phyloP scores from a whole-genome alignment of 2,329 filamentous ascomycete genomes.

The Fusarium xyrophilum region DNA sequence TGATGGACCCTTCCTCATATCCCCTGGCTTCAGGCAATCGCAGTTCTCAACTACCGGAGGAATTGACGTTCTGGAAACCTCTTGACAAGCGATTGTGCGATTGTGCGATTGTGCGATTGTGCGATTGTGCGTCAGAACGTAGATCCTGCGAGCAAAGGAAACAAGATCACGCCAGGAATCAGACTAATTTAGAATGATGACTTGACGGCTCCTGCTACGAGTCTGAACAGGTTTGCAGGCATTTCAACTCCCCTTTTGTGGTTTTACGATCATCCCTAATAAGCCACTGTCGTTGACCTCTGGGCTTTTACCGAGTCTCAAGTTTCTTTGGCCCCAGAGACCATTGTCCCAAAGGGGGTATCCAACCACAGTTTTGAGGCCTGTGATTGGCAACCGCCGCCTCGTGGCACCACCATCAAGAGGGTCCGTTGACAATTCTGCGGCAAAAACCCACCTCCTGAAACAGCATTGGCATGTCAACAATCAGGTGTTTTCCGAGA shows the following conservation, averaged over 20 bases:
- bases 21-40: conserved; percentile 31
- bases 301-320: conserved; percentile 19
- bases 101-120: too few species aligned
- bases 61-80: not conserved
- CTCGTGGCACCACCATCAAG: conserved; percentile 18
- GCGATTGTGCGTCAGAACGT: conserved; percentile 9
- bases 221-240: conserved; percentile 3
- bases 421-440: conserved; percentile 30
- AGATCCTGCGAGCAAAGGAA: conserved; percentile 19
- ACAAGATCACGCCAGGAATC: conserved; percentile 34
- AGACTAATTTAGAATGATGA: conserved; percentile 19
- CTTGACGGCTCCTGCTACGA: conserved; percentile 21
- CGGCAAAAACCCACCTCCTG: conserved; percentile 40
- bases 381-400: conserved; percentile 39
- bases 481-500: conserved; percentile 41
- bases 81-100: not conserved
- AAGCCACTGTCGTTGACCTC: conserved; percentile 25
- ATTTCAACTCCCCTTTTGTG: conserved; percentile 21
- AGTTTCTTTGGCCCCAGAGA: conserved; percentile 33
- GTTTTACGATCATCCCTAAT: conserved; percentile 27
- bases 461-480: conserved; percentile 39
- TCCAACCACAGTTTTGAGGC: conserved; percentile 13
- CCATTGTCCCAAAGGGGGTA: conserved; percentile 40
- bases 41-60: conserved; percentile 24
- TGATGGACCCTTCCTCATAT: conserved; percentile 37